Evolutionary conservation across 78 protist genomes (phyloP), one percentile per base, ranked within the genome.

Genomic region (Dictyostelium brefeldianum): DNA sequence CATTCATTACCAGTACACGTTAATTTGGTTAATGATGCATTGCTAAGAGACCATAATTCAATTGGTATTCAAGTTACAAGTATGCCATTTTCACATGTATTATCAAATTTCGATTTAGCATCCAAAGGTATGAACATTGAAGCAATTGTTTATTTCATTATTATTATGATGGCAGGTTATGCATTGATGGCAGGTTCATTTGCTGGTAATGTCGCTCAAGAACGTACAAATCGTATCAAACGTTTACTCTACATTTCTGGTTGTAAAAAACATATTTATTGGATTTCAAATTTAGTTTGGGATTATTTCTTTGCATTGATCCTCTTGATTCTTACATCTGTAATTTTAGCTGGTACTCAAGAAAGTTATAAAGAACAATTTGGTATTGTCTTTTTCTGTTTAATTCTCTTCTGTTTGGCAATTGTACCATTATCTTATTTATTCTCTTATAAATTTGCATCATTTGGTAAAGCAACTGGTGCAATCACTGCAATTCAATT

Each of bases 161-260:
- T 82, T 5, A 12, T 82, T 14, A 36, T 69, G 22, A 47, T 69
- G 48, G 73, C 80, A 1, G 78, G 80, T 15, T 62, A 29, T 14
- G 43, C 81, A 14, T 31, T 82, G 3, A 82, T 82, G 78, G 62
- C 51, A 5, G 78, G 79, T 18, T 65, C 90, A 10, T 50, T 48
- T 73, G 90, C 70, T 36, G 90, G 78, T 36, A 64, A 69, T 36
- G 73, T 82, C 0, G 36, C 67, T 2, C 46, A 59, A 36, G 90
- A 82, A 46, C 90, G 90, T 70, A 36, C 56, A 4, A 29, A 64
- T 62, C 29, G 56, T 22, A 51, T 82, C 0, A 82, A 82, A 54
- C 14, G 90, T 27, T 46, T 82, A 25, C 67, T 82, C 1, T 82
- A 82, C 17, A 82, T 82, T 25, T 82, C 90, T 1, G 90, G 90